A percentile compares a stretch with the other conserved stretches of the same genome.
Conservation (phyloP, 1,139 yeast genomes). For the Kodamaea suecica region DNA sequence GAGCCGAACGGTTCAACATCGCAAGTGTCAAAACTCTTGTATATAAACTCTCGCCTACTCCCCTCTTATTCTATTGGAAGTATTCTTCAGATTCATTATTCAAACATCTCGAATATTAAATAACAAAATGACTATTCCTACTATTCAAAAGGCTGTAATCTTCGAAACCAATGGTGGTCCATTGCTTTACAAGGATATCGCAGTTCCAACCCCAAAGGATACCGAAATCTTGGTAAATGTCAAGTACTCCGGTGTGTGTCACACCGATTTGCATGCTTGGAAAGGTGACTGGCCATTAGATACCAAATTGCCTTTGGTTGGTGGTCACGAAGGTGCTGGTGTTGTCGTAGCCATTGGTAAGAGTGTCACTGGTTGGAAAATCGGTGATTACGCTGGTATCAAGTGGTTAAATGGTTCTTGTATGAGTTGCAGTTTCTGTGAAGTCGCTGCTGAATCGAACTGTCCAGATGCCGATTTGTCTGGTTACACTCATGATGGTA, state of each 20-base stretch:
- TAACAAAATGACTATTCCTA: constrained; percentile 40
- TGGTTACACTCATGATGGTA: constrained; percentile 80
- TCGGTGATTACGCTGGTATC: constrained; percentile 78
- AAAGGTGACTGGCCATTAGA: constrained; percentile 70
- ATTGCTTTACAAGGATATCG: constrained; percentile 57
- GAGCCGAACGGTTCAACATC: no score
- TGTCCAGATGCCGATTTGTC: constrained; percentile 67
- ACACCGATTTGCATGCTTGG: constrained; percentile 70
- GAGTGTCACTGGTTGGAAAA: constrained; percentile 62
- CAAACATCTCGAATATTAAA: constrained; percentile 1
- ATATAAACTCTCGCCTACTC: background rate
- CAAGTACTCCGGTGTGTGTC: constrained; percentile 67
- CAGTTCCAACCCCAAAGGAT: constrained; percentile 59
- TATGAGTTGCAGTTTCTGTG: constrained; percentile 70
- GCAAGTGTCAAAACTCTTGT: no score
- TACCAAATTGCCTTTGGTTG: constrained; percentile 66
- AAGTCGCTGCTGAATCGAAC: constrained; percentile 63
- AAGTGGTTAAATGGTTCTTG: constrained; percentile 75
- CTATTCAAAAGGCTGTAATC: constrained; percentile 67
- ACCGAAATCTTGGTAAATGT: constrained; percentile 61
- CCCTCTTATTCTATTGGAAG: background rate
- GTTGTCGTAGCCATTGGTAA: constrained; percentile 71
- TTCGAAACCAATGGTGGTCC: constrained; percentile 70
- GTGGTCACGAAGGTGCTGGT: constrained; percentile 90
- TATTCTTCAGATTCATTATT: background rate